These are phyloP conservation scores for Drosera spatulata DNA, from an alignment of 179 eudicot genomes.

Conservation along the genomic window DNA sequence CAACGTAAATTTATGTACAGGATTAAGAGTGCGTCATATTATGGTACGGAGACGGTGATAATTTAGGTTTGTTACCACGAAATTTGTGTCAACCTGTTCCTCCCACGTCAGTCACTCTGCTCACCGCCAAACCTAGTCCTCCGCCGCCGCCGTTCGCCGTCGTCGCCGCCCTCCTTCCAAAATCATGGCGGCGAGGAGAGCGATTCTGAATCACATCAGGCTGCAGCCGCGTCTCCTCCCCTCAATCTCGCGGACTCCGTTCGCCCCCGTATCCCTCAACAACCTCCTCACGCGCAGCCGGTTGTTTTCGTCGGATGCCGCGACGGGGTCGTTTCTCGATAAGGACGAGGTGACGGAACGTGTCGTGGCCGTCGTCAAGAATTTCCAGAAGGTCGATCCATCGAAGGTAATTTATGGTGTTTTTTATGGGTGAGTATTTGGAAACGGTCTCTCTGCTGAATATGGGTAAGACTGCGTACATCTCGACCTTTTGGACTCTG, in stretches of 20 bases:
- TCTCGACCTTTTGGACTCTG: too few relatives aligned
- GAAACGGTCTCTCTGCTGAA: too few relatives aligned
- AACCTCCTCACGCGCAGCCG: slow-evolving; percentile 30
- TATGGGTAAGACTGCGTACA: too few relatives aligned
- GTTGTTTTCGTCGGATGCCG: slow-evolving; percentile 45
- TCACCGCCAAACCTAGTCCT: not conserved
- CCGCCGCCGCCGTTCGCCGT: not conserved
- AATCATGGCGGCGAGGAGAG: slow-evolving; percentile 49
- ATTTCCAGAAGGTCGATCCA: slow-evolving; percentile 90
- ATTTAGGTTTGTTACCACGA: too few relatives aligned
- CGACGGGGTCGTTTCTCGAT: slow-evolving; percentile 75
- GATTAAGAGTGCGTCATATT: too few relatives aligned
- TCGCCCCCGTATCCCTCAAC: slow-evolving; percentile 5
- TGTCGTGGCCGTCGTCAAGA: slow-evolving; percentile 63
- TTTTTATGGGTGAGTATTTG: too few relatives aligned
- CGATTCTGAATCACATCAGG: slow-evolving; percentile 51
- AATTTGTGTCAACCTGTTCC: not conserved
- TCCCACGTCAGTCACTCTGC: not conserved
- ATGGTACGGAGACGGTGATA: too few relatives aligned
- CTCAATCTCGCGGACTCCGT: slow-evolving; percentile 28
- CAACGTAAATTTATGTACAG: too few relatives aligned
- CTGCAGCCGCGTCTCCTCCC: slow-evolving; percentile 22
- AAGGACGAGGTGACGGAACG: slow-evolving; percentile 89
- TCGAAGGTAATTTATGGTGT: slow-evolving; percentile 43
- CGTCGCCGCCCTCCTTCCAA: not conserved